Percentiles rank a stretch among this genome's conserved stretches.
These are phyloP conservation scores for Blastocystis sp. DNA, from an alignment of 352 stramenopile genomes.

Conservation along the genomic window DNA sequence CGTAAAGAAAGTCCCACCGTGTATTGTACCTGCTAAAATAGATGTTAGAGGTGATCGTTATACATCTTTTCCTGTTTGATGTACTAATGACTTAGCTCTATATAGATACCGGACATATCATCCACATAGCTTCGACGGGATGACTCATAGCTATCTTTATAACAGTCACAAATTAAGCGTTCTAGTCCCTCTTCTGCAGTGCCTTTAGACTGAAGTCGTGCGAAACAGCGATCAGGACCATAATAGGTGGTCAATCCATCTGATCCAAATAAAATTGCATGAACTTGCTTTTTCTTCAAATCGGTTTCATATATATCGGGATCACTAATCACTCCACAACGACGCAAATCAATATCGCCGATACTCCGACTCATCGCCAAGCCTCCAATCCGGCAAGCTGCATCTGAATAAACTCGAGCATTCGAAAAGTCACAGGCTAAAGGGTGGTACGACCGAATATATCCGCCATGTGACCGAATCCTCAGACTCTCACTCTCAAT, in stretches of 20 bases:
- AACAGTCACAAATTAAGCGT: not conserved
- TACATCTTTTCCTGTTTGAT: not conserved
- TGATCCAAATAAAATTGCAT: not conserved
- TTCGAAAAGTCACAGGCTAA: not conserved
- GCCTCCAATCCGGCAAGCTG: not conserved
- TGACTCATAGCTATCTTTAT: not conserved
- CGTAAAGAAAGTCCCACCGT: not conserved
- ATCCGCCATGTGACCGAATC: not conserved
- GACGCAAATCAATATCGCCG: not conserved
- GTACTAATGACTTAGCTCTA: not conserved
- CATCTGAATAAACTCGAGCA: not conserved
- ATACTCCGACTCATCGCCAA: constrained; percentile 17
- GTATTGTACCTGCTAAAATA: not conserved
- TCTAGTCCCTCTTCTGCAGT: not conserved
- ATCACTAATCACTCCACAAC: constrained; percentile 16
- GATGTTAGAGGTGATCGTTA: not conserved
- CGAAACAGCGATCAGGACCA: not conserved
- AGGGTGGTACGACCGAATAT: not conserved
- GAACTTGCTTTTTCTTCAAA: not conserved
- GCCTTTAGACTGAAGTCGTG: not conserved
- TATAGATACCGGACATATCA: not conserved
- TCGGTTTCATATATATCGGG: constrained; percentile 1
- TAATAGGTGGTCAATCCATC: not conserved
- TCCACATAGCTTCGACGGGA: not conserved
- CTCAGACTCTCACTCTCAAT: not conserved